These are phyloP conservation scores for Suillus lakei DNA, from an alignment of 768 basidiomycete species.

Conservation along the genomic window DNA sequence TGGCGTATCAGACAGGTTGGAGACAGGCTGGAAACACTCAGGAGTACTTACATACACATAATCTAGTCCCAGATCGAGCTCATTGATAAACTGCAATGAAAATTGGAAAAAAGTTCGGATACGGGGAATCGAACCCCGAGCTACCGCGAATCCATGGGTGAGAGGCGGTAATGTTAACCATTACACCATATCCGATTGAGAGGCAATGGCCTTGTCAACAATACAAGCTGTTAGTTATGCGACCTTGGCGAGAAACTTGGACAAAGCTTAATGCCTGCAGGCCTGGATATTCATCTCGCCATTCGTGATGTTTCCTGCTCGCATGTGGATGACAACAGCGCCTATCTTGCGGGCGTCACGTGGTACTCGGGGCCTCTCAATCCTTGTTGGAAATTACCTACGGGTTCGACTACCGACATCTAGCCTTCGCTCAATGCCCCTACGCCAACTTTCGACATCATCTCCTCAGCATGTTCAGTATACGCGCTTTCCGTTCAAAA, in stretches of 20 bases:
- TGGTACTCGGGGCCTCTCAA: not conserved
- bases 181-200: conserved; percentile 6
- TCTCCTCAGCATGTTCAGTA: conserved; percentile 28
- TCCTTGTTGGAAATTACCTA: not conserved
- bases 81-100: not conserved
- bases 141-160: conserved; percentile 41
- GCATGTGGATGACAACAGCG: not conserved
- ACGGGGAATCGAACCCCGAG: conserved; percentile 65
- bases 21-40: too few species aligned
- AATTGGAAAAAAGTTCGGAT: conserved; percentile 40
- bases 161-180: conserved; percentile 12
- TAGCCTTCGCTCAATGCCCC: not conserved
- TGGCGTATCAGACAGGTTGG: too few species aligned
- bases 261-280: too few species aligned
- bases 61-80: too few species aligned
- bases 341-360: not conserved
- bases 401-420: not conserved
- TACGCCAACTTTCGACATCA: conserved; percentile 26
- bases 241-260: not conserved
- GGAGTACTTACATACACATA: too few species aligned
- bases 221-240: too few species aligned
- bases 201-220: fast-evolving
- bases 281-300: not conserved
- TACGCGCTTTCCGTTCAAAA: conserved; percentile 28
- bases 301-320: not conserved